Base-by-base conservation (phyloP, 1,139 yeast species). In the Suhomyces terraborum region DNA sequence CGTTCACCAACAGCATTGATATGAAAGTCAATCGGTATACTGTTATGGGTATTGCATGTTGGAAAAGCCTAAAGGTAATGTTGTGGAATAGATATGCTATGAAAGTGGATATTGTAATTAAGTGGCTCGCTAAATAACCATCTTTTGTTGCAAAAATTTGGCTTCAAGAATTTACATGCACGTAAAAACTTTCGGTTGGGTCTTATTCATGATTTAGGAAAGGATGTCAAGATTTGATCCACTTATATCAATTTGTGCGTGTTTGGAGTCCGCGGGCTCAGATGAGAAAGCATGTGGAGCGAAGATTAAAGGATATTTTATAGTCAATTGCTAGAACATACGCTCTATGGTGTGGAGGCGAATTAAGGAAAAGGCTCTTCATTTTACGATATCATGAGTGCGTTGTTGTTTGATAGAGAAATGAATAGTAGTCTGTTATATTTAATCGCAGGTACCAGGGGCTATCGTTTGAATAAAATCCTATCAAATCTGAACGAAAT, bases 251-350 rank as follows among this genome's bases (percentile, higher is more conserved):
- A 77, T 84, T 0, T 53, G 79, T 0, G 80, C 78, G 1, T 67
- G 77, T 54, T 66, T 71, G 12, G 69, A 76, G 52, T 69, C 62
- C 21, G 80, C 70, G 41, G 79, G 79, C 49, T 50, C 77, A 26
- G 84, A 79, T 53, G 83, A 83, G 2, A 62, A 69, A 46, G 78
- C 69, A 3, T 82, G 79, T 52, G 85, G 85, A 2, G 77, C 81
- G 9, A 74, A 72, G 55, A 67, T 79, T 41, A 84, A 79, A 57
- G 65, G 82, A 3, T 77, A 16, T 62, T 74, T 31, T 80, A 77
- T 50, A 60, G 69, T 9, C 84, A 84, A 2, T 56, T 57, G 35
- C 45, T 75, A 18, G 68, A 70, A 41, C 46, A 64, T 14, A 58
- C 59, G 17, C 70, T 69, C 46, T 36, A 4, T 79, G 80, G 79